Conservation (phyloP, 768 basidiomycete genomes). For the Phaeotremella skinneri region DNA sequence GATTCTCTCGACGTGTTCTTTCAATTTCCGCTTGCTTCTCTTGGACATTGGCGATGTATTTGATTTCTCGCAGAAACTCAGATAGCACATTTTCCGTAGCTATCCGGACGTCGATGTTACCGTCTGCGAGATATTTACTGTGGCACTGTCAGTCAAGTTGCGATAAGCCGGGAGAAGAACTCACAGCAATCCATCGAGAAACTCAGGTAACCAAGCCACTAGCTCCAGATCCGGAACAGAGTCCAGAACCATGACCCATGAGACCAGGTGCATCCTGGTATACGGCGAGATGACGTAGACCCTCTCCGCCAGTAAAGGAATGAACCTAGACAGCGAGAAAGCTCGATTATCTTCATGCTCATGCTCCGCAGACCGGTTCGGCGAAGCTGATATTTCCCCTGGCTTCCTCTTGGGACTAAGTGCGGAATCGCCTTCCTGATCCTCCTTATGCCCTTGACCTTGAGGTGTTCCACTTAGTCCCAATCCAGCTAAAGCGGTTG, state of each 20-base stretch:
- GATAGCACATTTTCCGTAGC: constrained; percentile 85
- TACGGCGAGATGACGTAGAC: constrained; percentile 95
- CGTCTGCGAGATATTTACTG: constrained; percentile 93
- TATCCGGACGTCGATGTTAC: constrained; percentile 85
- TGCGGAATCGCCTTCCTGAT: constrained; percentile 34
- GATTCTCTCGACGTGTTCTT: constrained; percentile 17
- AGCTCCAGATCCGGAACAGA: constrained; percentile 95
- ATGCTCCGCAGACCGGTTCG: constrained; percentile 36
- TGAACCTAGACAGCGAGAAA: constrained; percentile 91
- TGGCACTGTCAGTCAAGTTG: constrained; percentile 15
- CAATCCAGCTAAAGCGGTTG: constrained; percentile 15
- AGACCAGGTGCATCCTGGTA: constrained; percentile 91
- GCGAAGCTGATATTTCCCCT: constrained; percentile 39
- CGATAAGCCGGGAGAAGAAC: constrained; percentile 10
- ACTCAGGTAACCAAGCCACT: constrained; percentile 89
- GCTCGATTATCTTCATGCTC: constrained; percentile 61
- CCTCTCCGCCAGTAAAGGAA: constrained; percentile 86
- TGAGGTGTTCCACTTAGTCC: constrained; percentile 4
- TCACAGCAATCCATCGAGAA: constrained; percentile 87
- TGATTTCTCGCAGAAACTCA: constrained; percentile 86
- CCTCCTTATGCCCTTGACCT: constrained; percentile 56
- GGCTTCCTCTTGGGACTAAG: constrained; percentile 50
- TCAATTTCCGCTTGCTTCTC: constrained; percentile 47
- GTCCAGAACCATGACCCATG: constrained; percentile 93
- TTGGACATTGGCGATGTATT: constrained; percentile 74